Evolutionary conservation across 1,284 basidiomycete species (phyloP).

Genomic region (Malassezia vespertilionis): DNA sequence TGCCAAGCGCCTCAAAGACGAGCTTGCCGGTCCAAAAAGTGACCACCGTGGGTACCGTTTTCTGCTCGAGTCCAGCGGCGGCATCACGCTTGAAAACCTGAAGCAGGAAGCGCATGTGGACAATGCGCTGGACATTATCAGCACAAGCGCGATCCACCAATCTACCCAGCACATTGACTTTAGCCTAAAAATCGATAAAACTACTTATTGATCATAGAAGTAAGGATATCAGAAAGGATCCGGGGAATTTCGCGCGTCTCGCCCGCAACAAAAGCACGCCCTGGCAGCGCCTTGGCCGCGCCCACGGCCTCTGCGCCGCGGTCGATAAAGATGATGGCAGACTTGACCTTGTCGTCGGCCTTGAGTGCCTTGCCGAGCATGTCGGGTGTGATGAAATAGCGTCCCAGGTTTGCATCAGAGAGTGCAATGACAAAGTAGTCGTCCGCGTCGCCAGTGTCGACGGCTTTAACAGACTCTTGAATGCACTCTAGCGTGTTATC

Average conservation of each 20-base stretch:
- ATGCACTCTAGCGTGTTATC: conserved; percentile 34
- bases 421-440: conserved; percentile 49
- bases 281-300: conserved; percentile 28
- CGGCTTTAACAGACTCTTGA: conserved; percentile 26
- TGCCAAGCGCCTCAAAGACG: conserved; percentile 26
- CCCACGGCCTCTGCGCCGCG: conserved; percentile 29
- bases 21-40: conserved; percentile 8
- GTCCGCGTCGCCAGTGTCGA: conserved; percentile 31
- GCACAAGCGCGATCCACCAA: conserved; percentile 41
- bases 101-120: conserved; percentile 30
- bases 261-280: conserved; percentile 33
- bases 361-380: conserved; percentile 27
- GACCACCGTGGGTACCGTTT: conserved; percentile 22
- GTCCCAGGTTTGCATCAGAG: conserved; percentile 46
- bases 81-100: conserved; percentile 39
- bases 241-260: conserved; percentile 37
- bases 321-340: conserved; percentile 42
- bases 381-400: conserved; percentile 45
- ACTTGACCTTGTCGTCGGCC: conserved; percentile 35
- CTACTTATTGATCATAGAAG: conserved; percentile 23
- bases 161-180: conserved; percentile 46
- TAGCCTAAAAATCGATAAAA: conserved; percentile 39
- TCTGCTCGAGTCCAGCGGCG: conserved; percentile 39
- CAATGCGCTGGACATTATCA: conserved; percentile 44
- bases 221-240: conserved; percentile 36